Base-by-base conservation (phyloP, 257 asterid genomes). In the Datura wrightii region DNA sequence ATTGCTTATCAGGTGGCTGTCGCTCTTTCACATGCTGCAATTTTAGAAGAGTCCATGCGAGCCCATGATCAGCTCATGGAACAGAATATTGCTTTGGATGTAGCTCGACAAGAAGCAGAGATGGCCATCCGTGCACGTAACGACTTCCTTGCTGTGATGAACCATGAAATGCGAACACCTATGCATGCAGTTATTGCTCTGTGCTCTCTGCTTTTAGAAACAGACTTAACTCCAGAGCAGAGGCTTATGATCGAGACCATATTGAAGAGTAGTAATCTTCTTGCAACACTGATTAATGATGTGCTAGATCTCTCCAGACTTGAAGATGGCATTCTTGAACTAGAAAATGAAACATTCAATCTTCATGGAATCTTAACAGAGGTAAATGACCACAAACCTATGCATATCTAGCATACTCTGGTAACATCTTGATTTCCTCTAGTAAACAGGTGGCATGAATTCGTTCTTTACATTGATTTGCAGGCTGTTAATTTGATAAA, bases 11-110 rank as follows among this genome's bases (percentile, higher is more conserved):
- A 94, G 97, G 97, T 94, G 62, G 97, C 97, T 5, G 97, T 94
- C 69, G 96, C 97, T 76, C 97, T 94, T 85, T 94, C 97, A 60
- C 97, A 94, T 86, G 97, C 97, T 74, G 97, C 93, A 34, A 94
- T 94, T 83, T 70, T 94, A 69, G 97, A 94, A 87, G 97, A 94
- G 85, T 94, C 97, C 11, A 90, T 86, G 91, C 82, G 90, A 84
- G 92, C 93, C 55, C 94, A 92, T 19, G 97, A 92, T 89, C 94
- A 89, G 89, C 93, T 91, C 5, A 85, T 91, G 89, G 91, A 93
- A 84, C 97, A 93, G 86, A 93, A 93, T 85, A 82, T 87, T 79
- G 94, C 94, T 59, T 89, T 93, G 71, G 92, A 93, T 88, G 76
- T 83, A 85, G 94, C 97, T 78, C 86, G 92, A 36, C 91, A 66